These are phyloP conservation scores for Auricularia sp. DNA, from an alignment of 768 basidiomycete species.

Conservation along the genomic window DNA sequence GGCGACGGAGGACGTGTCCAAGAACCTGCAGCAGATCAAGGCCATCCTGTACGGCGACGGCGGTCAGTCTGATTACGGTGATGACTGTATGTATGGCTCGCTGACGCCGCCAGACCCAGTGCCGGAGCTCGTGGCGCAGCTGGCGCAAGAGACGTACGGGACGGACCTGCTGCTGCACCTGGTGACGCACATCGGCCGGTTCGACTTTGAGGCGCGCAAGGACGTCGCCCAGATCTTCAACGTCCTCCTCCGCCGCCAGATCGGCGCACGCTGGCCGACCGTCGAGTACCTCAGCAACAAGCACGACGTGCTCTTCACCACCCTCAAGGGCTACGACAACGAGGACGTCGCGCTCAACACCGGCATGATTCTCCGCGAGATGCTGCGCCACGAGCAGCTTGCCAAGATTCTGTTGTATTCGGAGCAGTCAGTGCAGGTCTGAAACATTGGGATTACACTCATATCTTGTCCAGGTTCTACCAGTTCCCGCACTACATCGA, in stretches of 20 bases:
- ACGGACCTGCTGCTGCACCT: conserved; percentile 77
- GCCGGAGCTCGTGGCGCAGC: conserved; percentile 85
- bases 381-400: conserved; percentile 86
- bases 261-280: conserved; percentile 90
- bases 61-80: conserved; percentile 31
- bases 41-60: conserved; percentile 78
- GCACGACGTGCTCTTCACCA: conserved; percentile 65
- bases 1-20: conserved; percentile 84
- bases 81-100: not conserved
- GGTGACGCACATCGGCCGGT: conserved; percentile 69
- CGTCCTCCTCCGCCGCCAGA: conserved; percentile 80
- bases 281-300: conserved; percentile 84
- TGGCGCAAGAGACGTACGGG: conserved; percentile 91
- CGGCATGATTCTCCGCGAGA: conserved; percentile 95
- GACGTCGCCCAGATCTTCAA: conserved; percentile 84
- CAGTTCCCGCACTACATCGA: conserved; percentile 95
- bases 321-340: conserved; percentile 83
- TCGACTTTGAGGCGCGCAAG: conserved; percentile 91
- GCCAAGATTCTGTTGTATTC: conserved; percentile 47
- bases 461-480: conserved; percentile 46
- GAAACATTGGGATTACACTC: no score
- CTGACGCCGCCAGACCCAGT: conserved; percentile 47
- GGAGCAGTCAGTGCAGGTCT: conserved; percentile 28
- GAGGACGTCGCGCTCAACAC: conserved; percentile 96
- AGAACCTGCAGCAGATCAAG: conserved; percentile 87